Base-by-base conservation (phyloP, 164 flowering plant species). In the Aristolochia fimbriata region DNA sequence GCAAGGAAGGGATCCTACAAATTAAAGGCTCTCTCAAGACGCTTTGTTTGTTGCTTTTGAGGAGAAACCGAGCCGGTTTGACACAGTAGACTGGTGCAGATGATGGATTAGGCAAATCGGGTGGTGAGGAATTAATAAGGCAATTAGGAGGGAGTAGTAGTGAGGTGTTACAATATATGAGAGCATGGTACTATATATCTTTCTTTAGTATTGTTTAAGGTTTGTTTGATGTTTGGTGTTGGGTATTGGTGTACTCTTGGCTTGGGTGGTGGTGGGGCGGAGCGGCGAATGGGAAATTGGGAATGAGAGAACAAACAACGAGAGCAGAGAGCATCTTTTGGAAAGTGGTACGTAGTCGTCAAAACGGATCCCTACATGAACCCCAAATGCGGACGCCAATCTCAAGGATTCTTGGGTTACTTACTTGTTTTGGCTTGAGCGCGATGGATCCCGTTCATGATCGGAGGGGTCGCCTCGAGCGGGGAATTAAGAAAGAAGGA, bases 271-370 rank as follows among this genome's bases (percentile, higher is more conserved):
- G 19, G 52, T 6, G 52, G 5, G 19, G 20, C 19, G 52, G n/a
- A 27, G 30, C 30, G 30, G 30, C 30, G 30, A 27, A 27, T 27
- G 30, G 30, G 30, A 27, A 27, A 27, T 47, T n/a, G 43, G 17
- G 53, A 27, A 65, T 59, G 51, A 69, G 74, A 72, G 67, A 65
- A 77, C 54, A 57, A 49, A 66, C 43, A 37, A 37, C 43, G 43
- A 41, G 48, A 20, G 25, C 25, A 49, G 65, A 69, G 78, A 77
- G 88, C 82, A 83, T 83, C 80, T 81, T 80, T 83, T 76, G 88
- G 76, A 83, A 83, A 77, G 83, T 74, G 85, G 74, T 77, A 58
- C 71, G 79, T 75, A 76, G 79, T 80, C 55, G 61, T 45, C 60
- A 64, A 47, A 48, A 47, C 66, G 45, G 49, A 64, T 37, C 43